Evolutionary conservation across 305 asterid genomes (phyloP).

Genomic region (Ajuga reptans): DNA sequence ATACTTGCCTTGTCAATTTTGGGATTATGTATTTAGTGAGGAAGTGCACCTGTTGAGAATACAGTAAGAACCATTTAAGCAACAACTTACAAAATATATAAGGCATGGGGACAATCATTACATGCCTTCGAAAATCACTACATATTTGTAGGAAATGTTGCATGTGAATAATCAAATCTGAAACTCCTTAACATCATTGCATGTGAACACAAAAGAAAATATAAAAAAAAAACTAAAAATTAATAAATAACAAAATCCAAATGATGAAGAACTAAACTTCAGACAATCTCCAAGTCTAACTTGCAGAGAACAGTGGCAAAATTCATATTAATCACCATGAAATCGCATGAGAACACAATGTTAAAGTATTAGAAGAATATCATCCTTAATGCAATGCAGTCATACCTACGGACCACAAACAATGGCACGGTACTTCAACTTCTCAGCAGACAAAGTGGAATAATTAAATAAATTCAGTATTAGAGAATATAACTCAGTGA

Average conservation of each 20-base stretch:
- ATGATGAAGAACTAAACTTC: not conserved
- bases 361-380: not conserved
- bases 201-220: no score
- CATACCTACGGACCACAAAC: not conserved
- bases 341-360: not conserved
- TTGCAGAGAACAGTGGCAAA: not conserved
- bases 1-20: slow-evolving; percentile 47
- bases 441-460: no score
- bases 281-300: not conserved
- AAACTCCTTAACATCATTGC: no score
- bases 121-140: not conserved
- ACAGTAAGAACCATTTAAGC: not conserved
- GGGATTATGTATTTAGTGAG: slow-evolving; percentile 55
- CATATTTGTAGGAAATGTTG: not conserved
- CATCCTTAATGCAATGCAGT: not conserved
- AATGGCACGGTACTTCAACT: no score
- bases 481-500: no score
- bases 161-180: no score
- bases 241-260: not conserved
- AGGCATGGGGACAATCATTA: not conserved
- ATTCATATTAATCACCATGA: not conserved
- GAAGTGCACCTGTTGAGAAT: slow-evolving; percentile 34
- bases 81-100: not conserved
- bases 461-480: no score
- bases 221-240: no score